Evolutionary conservation across 164 flowering plant genomes (phyloP).

Genomic region (Magnolia sinica): DNA sequence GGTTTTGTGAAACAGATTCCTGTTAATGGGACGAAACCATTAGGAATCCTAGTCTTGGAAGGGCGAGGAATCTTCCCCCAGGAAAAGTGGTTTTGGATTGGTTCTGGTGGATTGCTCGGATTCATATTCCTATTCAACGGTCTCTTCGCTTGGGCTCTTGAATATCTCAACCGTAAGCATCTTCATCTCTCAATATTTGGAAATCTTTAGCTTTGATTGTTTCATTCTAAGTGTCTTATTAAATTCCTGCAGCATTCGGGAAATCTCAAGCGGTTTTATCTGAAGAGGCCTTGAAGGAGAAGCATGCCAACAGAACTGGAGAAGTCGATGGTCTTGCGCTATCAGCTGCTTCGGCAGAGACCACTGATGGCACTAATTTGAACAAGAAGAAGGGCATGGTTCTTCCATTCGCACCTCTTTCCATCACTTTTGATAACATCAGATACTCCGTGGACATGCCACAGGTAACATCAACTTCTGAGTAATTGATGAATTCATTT

Average conservation of each 20-base stretch:
- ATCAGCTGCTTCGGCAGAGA: constrained; percentile 1
- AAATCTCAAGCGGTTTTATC: constrained; percentile 2
- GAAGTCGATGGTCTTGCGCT: constrained; percentile 3
- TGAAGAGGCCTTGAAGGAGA: constrained; percentile 8
- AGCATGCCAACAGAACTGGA: constrained; percentile 2
- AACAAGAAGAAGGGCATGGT: constrained; percentile 41
- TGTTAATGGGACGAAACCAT: constrained; percentile 12
- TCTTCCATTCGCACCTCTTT: constrained; percentile 48
- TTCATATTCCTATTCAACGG: constrained; percentile 26
- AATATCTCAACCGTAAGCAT: constrained; percentile 23
- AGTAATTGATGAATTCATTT: neutral
- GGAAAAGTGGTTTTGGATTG: constrained; percentile 39
- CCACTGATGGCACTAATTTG: constrained; percentile 7
- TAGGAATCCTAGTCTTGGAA: constrained; percentile 28
- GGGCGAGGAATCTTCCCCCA: constrained; percentile 27
- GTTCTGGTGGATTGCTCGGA: constrained; percentile 29
- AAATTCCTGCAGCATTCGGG: neutral
- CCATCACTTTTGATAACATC: constrained; percentile 42
- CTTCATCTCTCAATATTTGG: neutral
- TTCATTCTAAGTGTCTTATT: neutral
- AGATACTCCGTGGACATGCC: constrained; percentile 54
- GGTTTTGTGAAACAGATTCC: constrained; percentile 12
- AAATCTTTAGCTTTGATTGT: neutral
- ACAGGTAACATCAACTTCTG: constrained; percentile 22
- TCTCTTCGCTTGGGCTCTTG: constrained; percentile 9